Percentiles rank a stretch among this genome's conserved stretches.
Evolutionary conservation across 2,329 filamentous ascomycete genomes (phyloP).

Genomic region (Nigrospora sphaerica): DNA sequence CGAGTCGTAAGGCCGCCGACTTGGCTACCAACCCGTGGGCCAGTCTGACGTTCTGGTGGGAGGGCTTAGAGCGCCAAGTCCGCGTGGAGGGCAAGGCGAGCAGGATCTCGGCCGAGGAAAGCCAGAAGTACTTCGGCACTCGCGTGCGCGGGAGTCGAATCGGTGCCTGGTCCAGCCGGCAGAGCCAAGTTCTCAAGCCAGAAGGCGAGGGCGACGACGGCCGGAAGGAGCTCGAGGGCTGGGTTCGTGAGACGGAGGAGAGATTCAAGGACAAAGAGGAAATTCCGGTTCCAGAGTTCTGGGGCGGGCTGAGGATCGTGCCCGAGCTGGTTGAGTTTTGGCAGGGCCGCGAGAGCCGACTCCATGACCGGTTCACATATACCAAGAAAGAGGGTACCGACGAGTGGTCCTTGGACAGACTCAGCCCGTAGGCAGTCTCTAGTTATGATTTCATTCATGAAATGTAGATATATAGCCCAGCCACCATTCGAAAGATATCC

Average conservation of each 20-base stretch:
- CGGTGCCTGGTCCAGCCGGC: slow-evolving; percentile 88
- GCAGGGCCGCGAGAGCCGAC: slow-evolving; percentile 80
- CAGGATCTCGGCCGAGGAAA: slow-evolving; percentile 63
- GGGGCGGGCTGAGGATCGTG: slow-evolving; percentile 83
- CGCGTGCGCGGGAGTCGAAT: slow-evolving; percentile 73
- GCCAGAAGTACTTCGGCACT: slow-evolving; percentile 60
- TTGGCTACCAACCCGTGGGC: slow-evolving; percentile 69
- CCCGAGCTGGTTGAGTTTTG: slow-evolving; percentile 92
- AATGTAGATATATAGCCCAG: too few species aligned
- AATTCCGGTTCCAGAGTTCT: slow-evolving; percentile 89
- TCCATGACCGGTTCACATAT: slow-evolving; percentile 94
- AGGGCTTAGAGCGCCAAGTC: slow-evolving; percentile 78
- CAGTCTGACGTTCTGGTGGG: slow-evolving; percentile 87
- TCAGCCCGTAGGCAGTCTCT: slow-evolving; percentile 48
- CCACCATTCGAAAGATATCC: too few species aligned
- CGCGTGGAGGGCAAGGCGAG: slow-evolving; percentile 74
- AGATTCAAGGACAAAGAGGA: slow-evolving; percentile 67
- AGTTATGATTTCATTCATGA: too few species aligned
- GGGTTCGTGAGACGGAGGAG: slow-evolving; percentile 70
- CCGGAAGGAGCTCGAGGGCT: slow-evolving; percentile 64
- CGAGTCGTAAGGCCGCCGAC: slow-evolving; percentile 62
- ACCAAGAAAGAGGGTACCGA: slow-evolving; percentile 45
- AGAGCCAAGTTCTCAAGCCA: slow-evolving; percentile 67
- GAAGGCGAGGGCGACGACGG: slow-evolving; percentile 49
- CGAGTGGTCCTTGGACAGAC: slow-evolving; percentile 61